phyloP scores from a whole-genome alignment of 345 rosid genomes.

The Populus nigra region DNA sequence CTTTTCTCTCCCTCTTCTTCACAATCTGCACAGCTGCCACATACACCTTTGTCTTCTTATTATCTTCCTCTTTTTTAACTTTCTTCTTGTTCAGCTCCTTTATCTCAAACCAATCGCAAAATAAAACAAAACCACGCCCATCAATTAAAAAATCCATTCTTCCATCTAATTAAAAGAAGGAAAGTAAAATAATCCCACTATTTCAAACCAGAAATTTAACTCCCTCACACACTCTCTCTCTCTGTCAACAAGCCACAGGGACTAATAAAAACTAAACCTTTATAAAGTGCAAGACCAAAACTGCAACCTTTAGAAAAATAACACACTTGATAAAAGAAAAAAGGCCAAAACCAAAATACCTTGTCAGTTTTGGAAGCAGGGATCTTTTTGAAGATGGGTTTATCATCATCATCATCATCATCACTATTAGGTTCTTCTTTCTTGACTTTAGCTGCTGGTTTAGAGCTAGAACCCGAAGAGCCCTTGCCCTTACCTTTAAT shows the following conservation, averaged over 20 bases:
- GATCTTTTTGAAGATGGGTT: constrained; percentile 45
- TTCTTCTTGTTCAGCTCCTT: constrained; percentile 55
- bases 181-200: not conserved
- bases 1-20: constrained; percentile 72
- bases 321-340: not conserved
- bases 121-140: not conserved
- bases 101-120: constrained; percentile 17
- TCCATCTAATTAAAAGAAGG: not conserved
- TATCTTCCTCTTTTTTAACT: constrained; percentile 33
- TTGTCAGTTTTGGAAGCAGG: constrained; percentile 40
- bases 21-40: constrained; percentile 23
- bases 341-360: constrained; percentile 29
- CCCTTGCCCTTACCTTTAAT: constrained; percentile 7
- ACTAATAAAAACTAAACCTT: not conserved
- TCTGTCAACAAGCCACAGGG: not conserved
- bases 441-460: constrained; percentile 28
- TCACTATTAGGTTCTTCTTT: constrained; percentile 31
- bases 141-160: not conserved
- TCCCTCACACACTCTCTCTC: not conserved
- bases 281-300: not conserved
- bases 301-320: not conserved
- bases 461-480: constrained; percentile 35
- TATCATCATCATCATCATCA: constrained; percentile 31
- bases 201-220: not conserved
- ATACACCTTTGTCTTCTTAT: constrained; percentile 36